Percentiles rank a stretch among this genome's conserved stretches.
These are phyloP conservation scores for Trichaptum fuscoviolaceum DNA, from an alignment of 768 basidiomycete genomes.

Conservation along the genomic window DNA sequence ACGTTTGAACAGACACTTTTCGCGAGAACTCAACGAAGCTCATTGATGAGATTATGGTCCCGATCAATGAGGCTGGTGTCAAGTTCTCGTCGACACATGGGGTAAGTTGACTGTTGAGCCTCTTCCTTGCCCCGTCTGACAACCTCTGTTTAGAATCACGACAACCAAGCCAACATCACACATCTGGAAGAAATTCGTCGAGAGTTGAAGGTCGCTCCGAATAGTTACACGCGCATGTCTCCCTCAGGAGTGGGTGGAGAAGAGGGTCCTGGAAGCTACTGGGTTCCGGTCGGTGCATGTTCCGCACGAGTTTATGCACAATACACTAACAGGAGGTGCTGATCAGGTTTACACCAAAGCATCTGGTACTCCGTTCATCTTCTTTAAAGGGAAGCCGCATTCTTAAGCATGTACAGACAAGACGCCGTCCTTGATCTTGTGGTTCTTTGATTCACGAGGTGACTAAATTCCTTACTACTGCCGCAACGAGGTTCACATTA, in stretches of 20 bases:
- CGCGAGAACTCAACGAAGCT: conserved; percentile 59
- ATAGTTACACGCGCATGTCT: conserved; percentile 59
- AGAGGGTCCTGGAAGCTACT: conserved; percentile 66
- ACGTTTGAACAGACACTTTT: conserved; percentile 42
- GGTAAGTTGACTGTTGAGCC: conserved; percentile 31
- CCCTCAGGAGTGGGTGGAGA: conserved; percentile 58
- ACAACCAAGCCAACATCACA: conserved; percentile 68
- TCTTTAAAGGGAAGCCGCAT: conserved; percentile 8
- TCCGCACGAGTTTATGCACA: not conserved
- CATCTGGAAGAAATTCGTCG: conserved; percentile 62
- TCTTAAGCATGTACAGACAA: conserved; percentile 27
- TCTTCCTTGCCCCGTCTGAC: not conserved
- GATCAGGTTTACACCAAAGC: conserved; percentile 32
- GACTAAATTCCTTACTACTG: conserved; percentile 9
- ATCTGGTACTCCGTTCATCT: conserved; percentile 24
- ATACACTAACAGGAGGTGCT: conserved; percentile 4
- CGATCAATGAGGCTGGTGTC: conserved; percentile 49
- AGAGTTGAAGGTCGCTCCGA: conserved; percentile 47
- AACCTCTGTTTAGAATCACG: conserved; percentile 54
- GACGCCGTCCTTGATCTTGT: conserved; percentile 52
- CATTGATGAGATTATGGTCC: conserved; percentile 59
- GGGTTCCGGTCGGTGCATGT: conserved; percentile 56
- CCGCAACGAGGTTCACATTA: not conserved
- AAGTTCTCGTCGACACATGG: conserved; percentile 70
- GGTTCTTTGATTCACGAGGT: conserved; percentile 80